Base-by-base conservation (phyloP, 495 filamentous ascomycete species). In the Penicillium diatomitis region DNA sequence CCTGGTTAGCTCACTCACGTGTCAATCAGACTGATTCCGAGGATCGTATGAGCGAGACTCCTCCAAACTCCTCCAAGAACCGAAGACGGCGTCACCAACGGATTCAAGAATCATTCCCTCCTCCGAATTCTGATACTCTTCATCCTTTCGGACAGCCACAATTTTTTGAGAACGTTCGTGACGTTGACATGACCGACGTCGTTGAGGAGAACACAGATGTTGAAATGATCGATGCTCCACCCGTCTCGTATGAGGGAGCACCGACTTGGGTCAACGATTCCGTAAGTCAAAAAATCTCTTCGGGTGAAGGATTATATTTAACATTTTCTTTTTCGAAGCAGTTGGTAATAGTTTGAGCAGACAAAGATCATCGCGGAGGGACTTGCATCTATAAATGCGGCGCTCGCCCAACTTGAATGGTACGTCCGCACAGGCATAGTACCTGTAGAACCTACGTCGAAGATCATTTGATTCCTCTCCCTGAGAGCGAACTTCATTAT, bases 141-240 rank as follows among this genome's bases (percentile, higher is more conserved):
- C 20, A 20, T 20, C 20, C 20, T 20, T 20, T 20, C 2, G 20
- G 20, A 20, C 20, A 20, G 20, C 20, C 20, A 20, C 20, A 20
- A 2, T 7, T 32, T 6, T 32, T 8, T 5, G 9, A 7, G 3
- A n/a, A 29, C 4, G 41, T 32, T 4, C 41, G 8, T 12, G 41
- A 44, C 5, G 9, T 44, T 7, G n/a, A 33, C 8, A 33, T 44
- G 41, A 4, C 8, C 31, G 41, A 44, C 7, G 28, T 31, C 9
- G 12, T 6, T 2, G 0, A 43, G 12, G 5, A 31, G 4, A 31
- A 43, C 30, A 31, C 41, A 3, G 41, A 45, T 20, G 41, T 50
- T 7, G 51, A 54, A 30, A 54, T 54, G 51, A 20, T 38, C 5
- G 51, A 54, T 10, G 51, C 51, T 6, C 51, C 47, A 28, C 43